These are phyloP conservation scores for Helianthus tuberosus DNA, from an alignment of 129 eudicot species.

Conservation along the genomic window DNA sequence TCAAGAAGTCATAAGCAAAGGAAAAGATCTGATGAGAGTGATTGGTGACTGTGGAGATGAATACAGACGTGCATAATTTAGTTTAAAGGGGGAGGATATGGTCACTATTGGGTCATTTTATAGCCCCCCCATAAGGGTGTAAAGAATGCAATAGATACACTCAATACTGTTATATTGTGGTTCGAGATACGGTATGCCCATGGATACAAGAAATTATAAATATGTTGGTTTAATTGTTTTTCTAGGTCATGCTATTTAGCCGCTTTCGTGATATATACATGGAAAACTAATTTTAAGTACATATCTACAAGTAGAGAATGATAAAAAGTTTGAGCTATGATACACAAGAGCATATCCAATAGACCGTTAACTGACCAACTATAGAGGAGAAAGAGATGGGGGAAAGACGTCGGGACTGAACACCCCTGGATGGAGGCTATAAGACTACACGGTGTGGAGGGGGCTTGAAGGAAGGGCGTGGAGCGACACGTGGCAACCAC, in stretches of 20 bases:
- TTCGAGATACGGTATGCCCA: conserved; percentile 4
- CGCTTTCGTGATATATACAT: neutral
- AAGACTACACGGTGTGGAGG: no score
- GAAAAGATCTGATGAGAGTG: conserved; percentile 73
- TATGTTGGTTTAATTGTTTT: neutral
- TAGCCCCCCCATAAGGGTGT: conserved; percentile 3
- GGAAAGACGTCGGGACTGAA: no score
- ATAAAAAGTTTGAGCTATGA: no score
- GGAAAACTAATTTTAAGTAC: neutral
- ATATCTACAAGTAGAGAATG: no score
- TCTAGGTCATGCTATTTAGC: neutral
- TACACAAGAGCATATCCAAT: no score
- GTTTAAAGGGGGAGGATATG: conserved; percentile 13
- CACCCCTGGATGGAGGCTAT: no score
- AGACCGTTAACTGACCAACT: no score
- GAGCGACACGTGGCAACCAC: no score
- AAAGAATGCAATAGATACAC: neutral
- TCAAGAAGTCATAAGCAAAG: conserved; percentile 61
- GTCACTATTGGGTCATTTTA: conserved; percentile 15
- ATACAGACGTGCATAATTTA: conserved; percentile 65
- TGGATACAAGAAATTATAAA: conserved; percentile 9
- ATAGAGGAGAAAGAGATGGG: no score
- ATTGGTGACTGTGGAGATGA: conserved; percentile 99
- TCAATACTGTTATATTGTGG: conserved; percentile 20
- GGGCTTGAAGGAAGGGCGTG: no score